Evolutionary conservation across 768 basidiomycete genomes (phyloP).

Genomic region (Filobasidium floriforme): DNA sequence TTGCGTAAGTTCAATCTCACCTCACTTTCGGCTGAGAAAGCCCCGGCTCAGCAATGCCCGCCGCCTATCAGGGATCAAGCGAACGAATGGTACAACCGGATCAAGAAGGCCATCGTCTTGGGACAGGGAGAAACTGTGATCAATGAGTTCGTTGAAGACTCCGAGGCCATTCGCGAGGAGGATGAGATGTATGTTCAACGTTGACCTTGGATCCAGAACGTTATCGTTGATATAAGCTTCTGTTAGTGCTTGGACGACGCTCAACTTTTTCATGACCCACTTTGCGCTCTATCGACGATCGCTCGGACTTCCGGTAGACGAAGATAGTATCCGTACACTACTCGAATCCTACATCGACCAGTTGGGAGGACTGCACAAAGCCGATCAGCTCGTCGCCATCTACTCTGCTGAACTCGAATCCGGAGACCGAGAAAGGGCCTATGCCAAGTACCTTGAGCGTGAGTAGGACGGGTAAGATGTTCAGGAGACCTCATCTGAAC

Average conservation of each 20-base stretch:
- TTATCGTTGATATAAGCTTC: neutral
- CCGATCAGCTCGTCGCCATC: slow-evolving; percentile 75
- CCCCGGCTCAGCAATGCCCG: neutral
- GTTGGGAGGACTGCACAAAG: slow-evolving; percentile 70
- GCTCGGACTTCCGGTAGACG: slow-evolving; percentile 67
- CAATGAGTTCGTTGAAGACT: slow-evolving; percentile 49
- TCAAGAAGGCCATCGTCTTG: slow-evolving; percentile 45
- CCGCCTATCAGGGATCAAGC: slow-evolving; percentile 27
- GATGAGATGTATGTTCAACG: slow-evolving; percentile 42
- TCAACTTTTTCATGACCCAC: slow-evolving; percentile 76
- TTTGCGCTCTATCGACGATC: slow-evolving; percentile 79
- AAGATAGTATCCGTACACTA: slow-evolving; percentile 67
- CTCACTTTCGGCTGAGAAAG: too few species aligned
- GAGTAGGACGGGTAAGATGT: slow-evolving; percentile 20
- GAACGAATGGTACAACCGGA: slow-evolving; percentile 44
- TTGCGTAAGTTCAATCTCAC: slow-evolving; percentile 42
- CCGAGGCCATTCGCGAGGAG: slow-evolving; percentile 33
- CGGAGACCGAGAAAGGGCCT: slow-evolving; percentile 78
- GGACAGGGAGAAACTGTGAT: slow-evolving; percentile 57
- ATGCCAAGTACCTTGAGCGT: slow-evolving; percentile 74
- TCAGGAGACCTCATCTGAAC: neutral
- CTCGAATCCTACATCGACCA: slow-evolving; percentile 81
- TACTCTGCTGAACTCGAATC: slow-evolving; percentile 86
- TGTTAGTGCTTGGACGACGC: slow-evolving; percentile 39
- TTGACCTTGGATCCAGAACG: neutral